These are phyloP conservation scores for Plantago coronopus DNA, from an alignment of 305 asterid genomes.

Conservation along the genomic window DNA sequence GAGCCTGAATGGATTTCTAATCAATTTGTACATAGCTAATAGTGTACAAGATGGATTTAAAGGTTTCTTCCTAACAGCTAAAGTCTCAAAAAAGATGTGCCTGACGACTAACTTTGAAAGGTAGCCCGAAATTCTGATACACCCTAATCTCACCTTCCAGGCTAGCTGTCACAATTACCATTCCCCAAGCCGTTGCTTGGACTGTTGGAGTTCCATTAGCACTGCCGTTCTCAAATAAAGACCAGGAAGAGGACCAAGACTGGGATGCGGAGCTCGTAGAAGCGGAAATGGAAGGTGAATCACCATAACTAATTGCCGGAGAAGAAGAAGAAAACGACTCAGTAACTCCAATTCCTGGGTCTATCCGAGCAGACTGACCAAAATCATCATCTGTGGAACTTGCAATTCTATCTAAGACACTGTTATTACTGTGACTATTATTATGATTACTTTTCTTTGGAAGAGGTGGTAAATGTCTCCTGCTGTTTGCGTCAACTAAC, in stretches of 20 bases:
- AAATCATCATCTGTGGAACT: conserved; percentile 49
- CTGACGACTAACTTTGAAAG: conserved; percentile 61
- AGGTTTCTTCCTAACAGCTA: conserved; percentile 8
- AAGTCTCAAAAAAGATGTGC: conserved; percentile 47
- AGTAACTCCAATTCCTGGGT: conserved; percentile 53
- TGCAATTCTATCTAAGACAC: conserved; percentile 20
- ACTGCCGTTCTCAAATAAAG: conserved; percentile 31
- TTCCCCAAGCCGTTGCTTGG: conserved; percentile 94
- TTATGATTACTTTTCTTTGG: conserved; percentile 38
- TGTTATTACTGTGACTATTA: not conserved
- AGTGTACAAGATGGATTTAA: not conserved
- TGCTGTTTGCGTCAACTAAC: conserved; percentile 28
- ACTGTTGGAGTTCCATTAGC: conserved; percentile 45
- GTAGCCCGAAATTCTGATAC: conserved; percentile 86
- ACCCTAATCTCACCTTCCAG: conserved; percentile 80
- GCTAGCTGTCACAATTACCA: conserved; percentile 78
- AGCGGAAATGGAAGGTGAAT: conserved; percentile 52
- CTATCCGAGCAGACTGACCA: conserved; percentile 38
- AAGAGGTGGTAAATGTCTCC: conserved; percentile 60
- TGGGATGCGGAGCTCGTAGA: conserved; percentile 39
- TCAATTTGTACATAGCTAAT: conserved; percentile 13
- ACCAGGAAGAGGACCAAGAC: conserved; percentile 43
- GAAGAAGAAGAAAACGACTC: conserved; percentile 51
- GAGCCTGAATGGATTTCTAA: conserved; percentile 5
- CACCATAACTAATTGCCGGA: conserved; percentile 34